phyloP scores from a whole-genome alignment of 1,139 yeast species.

The Debaryomyces coudertii region DNA sequence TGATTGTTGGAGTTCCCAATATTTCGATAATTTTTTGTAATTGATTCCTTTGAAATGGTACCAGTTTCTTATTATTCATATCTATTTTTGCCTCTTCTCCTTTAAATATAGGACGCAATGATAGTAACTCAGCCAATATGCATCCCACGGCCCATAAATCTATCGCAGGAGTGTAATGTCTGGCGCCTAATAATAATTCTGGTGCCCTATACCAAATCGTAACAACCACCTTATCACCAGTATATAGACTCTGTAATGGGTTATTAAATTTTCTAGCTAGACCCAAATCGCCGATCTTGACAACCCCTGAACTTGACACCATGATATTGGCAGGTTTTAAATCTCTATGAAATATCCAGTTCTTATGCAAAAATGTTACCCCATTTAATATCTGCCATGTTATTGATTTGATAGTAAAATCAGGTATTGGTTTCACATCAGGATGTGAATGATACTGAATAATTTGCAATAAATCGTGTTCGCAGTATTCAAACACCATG shows the following conservation, averaged over 20 bases:
- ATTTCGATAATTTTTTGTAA: conserved; percentile 87
- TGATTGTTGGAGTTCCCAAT: conserved; percentile 79
- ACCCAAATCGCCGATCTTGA: conserved; percentile 95
- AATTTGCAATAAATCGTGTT: conserved; percentile 89
- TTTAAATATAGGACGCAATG: conserved; percentile 89
- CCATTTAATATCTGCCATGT: conserved; percentile 94
- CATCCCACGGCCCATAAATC: conserved; percentile 99
- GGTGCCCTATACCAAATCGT: conserved; percentile 99
- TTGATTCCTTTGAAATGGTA: conserved; percentile 93
- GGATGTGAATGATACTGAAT: conserved; percentile 95
- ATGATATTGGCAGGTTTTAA: conserved; percentile 96
- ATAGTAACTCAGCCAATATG: conserved; percentile 86
- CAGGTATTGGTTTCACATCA: conserved; percentile 76
- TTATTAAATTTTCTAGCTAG: conserved; percentile 88
- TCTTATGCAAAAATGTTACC: conserved; percentile 86
- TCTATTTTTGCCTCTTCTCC: conserved; percentile 98
- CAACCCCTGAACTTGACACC: conserved; percentile 88
- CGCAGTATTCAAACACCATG: conserved; percentile 95
- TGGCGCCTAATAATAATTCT: conserved; percentile 83
- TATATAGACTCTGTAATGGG: conserved; percentile 83
- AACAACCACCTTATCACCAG: conserved; percentile 97
- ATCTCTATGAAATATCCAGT: conserved; percentile 95
- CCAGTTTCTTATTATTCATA: conserved; percentile 72
- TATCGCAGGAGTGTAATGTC: conserved; percentile 94
- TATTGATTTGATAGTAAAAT: conserved; percentile 74